Conservation (phyloP, 345 rosid genomes). For the Boechera retrofracta region DNA sequence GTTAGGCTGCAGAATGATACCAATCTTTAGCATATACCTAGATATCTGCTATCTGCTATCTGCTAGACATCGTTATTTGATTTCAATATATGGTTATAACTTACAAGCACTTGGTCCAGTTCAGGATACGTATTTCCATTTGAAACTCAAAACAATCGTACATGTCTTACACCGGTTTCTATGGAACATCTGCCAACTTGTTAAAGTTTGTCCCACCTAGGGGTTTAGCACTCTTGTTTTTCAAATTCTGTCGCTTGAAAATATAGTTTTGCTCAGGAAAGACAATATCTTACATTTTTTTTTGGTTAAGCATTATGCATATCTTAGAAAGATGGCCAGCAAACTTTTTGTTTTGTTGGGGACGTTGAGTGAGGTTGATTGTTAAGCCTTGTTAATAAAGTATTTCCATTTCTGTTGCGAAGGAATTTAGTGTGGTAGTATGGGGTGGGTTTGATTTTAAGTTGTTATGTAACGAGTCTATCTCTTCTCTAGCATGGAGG, state of each 20-base stretch:
- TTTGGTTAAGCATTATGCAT: conserved; percentile 16
- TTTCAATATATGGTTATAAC: conserved; percentile 28
- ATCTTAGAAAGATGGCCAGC: conserved; percentile 23
- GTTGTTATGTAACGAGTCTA: conserved; percentile 26
- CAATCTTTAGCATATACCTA: too few species aligned
- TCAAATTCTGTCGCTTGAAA: conserved; percentile 20
- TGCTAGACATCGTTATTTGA: conserved; percentile 1
- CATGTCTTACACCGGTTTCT: conserved; percentile 20
- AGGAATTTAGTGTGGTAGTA: conserved; percentile 16
- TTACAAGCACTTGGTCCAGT: conserved; percentile 20
- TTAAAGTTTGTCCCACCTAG: conserved; percentile 17
- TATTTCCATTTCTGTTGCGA: conserved; percentile 10
- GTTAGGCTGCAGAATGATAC: too few species aligned
- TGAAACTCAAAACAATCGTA: conserved; percentile 13
- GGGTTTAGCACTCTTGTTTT: conserved; percentile 18
- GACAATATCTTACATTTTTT: conserved; percentile 9
- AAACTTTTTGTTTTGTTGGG: conserved; percentile 2
- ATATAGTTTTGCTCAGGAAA: conserved; percentile 13
- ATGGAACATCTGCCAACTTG: conserved; percentile 24
- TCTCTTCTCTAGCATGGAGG: conserved; percentile 57
- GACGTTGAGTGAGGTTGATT: conserved; percentile 11
- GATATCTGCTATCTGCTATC: too few species aligned
- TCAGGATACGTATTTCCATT: conserved; percentile 22
- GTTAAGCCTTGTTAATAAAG: conserved; percentile 15
- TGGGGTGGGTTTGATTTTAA: conserved; percentile 24